phyloP scores from a whole-genome alignment of 441 rosid species.

The Gossypium laxum region DNA sequence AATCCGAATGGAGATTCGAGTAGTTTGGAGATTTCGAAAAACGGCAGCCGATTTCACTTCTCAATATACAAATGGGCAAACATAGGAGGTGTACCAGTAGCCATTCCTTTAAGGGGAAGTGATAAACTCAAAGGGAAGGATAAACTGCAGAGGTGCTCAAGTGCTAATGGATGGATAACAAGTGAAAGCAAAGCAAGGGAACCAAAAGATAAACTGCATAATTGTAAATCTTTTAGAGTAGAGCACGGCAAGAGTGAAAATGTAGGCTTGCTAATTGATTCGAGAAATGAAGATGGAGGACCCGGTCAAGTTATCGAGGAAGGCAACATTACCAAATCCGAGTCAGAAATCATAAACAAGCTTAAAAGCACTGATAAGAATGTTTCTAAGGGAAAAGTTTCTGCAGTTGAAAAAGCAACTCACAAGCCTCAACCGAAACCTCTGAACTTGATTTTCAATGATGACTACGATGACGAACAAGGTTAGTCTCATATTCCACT shows the following conservation, averaged over 20 bases:
- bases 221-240: constrained; percentile 14
- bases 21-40: constrained; percentile 19
- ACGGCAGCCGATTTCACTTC: constrained; percentile 54
- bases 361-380: constrained; percentile 19
- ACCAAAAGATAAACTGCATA: constrained; percentile 14
- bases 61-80: constrained; percentile 93
- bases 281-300: constrained; percentile 18
- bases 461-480: constrained; percentile 14
- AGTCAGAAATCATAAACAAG: constrained; percentile 6
- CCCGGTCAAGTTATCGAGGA: constrained; percentile 15
- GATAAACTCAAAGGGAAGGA: constrained; percentile 34
- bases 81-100: constrained; percentile 55
- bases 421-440: constrained; percentile 29
- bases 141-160: constrained; percentile 28
- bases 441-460: constrained; percentile 23
- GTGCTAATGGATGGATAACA: constrained; percentile 23
- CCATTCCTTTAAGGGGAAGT: constrained; percentile 35
- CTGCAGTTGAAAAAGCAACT: constrained; percentile 18
- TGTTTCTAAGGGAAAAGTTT: background rate
- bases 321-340: constrained; percentile 1
- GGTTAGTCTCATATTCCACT: constrained; percentile 19
- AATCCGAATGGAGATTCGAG: constrained; percentile 18
- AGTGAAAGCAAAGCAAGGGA: constrained; percentile 20
- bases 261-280: background rate
- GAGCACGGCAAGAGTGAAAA: constrained; percentile 16